Base-by-base conservation (phyloP, 1,284 basidiomycete species). In the Cutaneotrichosporon sp. region DNA sequence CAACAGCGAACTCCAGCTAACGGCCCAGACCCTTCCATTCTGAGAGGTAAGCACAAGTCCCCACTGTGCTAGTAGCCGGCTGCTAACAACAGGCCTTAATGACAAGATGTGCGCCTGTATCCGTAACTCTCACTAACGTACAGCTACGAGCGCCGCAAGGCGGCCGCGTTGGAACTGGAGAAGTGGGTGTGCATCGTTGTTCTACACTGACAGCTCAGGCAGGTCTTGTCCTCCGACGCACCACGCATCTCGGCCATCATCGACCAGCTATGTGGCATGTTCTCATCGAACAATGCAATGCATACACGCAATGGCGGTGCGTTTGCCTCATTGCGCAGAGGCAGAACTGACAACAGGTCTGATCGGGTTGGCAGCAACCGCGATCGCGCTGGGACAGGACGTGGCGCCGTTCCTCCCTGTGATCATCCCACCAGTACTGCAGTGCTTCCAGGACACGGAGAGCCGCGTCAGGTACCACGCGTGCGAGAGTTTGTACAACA, bases 401-500 rank as follows among this genome's bases (percentile, higher is more conserved):
- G 84, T 97, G 49, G 87, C 92, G 3, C 87, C 90, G 6, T 94
- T 94, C 77, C 87, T 98, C 80, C 87, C 89, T 54, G 87, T 87
- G 62, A 96, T 98, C 68, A 84, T 97, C 29, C 85, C 86, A 31
- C 88, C 90, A 2, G 82, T 98, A 26, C 80, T 98, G n/a, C 82
- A 83, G 35, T 97, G 94, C 76, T 97, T 98, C 74, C 83, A 85
- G 59, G 96, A 98, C 73, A 82, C 87, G 4, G 96, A 98, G 78
- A 91, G 90, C 74, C 84, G 92, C 69, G 90, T 98, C 59, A 83
- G 94, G 44, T 75, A 75, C 54, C 72, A 75, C 49, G 94, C 94
- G 6, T 94, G 92, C 55, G 94, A 98, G 72, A 93, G 90, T 70
- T 79, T 98, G 66, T 98, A 99, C 79, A 99, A 99, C 76, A 96